Evolutionary conservation across 2,329 filamentous ascomycete species (phyloP).

Genomic region (Apiospora phragmitis): DNA sequence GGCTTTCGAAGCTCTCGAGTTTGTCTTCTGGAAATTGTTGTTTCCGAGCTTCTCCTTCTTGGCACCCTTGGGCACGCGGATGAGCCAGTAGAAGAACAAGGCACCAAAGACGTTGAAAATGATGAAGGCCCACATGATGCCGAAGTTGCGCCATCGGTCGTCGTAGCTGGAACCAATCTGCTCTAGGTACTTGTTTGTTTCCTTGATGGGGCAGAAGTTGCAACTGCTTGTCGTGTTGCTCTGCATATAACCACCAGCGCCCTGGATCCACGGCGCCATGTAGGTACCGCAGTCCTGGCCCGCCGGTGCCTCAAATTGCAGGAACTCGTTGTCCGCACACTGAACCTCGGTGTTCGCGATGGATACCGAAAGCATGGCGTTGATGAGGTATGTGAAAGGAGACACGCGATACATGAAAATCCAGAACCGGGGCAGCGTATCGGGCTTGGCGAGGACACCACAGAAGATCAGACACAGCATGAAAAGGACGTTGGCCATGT

Average conservation of each 20-base stretch:
- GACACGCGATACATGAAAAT: slow-evolving; percentile 71
- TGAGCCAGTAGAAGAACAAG: slow-evolving; percentile 49
- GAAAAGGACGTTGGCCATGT: slow-evolving; percentile 73
- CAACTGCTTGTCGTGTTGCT: slow-evolving; percentile 45
- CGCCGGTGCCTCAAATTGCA: slow-evolving; percentile 57
- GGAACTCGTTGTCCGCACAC: slow-evolving; percentile 64
- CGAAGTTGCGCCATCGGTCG: slow-evolving; percentile 54
- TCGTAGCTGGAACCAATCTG: slow-evolving; percentile 42
- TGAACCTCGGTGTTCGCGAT: slow-evolving; percentile 58
- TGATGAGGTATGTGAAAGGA: slow-evolving; percentile 71
- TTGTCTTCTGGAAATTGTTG: slow-evolving; percentile 2
- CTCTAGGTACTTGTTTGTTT: slow-evolving; percentile 36
- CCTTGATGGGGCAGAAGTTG: slow-evolving; percentile 36
- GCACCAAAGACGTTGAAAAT: slow-evolving; percentile 52
- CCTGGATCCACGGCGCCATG: slow-evolving; percentile 44
- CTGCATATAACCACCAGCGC: slow-evolving; percentile 41
- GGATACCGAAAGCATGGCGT: slow-evolving; percentile 61
- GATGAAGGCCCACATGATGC: slow-evolving; percentile 52
- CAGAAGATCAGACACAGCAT: slow-evolving; percentile 72
- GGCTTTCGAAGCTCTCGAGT: not conserved
- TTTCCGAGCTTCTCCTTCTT: slow-evolving; percentile 17
- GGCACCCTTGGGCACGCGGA: slow-evolving; percentile 37
- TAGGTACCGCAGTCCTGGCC: slow-evolving; percentile 57
- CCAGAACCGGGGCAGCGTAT: slow-evolving; percentile 68
- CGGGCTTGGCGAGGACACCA: slow-evolving; percentile 64